Evolutionary conservation across 2,329 filamentous ascomycete genomes (phyloP).

Genomic region (Leptographium radiaticola): DNA sequence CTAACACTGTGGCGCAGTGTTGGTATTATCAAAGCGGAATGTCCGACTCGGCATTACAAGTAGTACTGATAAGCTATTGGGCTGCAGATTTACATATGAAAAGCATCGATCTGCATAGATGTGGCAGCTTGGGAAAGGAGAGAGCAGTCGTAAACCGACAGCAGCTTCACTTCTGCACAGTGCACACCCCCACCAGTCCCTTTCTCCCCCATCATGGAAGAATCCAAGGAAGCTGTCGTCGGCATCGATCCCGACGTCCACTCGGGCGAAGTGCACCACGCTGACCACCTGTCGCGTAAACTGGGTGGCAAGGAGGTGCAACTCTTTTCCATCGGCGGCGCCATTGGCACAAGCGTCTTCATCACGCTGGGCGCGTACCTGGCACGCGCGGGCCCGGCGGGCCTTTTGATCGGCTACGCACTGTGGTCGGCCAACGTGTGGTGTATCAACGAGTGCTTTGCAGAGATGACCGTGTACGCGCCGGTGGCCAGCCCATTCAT

Average conservation of each 20-base stretch:
- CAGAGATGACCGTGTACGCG: conserved; percentile 65
- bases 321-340: conserved; percentile 42
- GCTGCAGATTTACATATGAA: too few species aligned
- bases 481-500: conserved; percentile 70
- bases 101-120: too few species aligned
- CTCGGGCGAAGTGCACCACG: neutral
- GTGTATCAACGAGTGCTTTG: conserved; percentile 41
- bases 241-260: neutral
- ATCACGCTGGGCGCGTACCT: conserved; percentile 46
- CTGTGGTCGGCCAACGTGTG: conserved; percentile 44
- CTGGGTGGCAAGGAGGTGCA: conserved; percentile 2
- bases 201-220: neutral
- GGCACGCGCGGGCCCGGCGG: conserved; percentile 46
- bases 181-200: too few species aligned
- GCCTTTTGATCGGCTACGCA: conserved; percentile 44
- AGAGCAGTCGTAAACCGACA: too few species aligned
- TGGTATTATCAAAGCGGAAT: too few species aligned
- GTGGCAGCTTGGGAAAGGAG: too few species aligned
- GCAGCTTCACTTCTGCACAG: too few species aligned
- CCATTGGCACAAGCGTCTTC: conserved; percentile 44
- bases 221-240: neutral
- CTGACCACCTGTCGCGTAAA: neutral
- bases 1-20: too few species aligned
- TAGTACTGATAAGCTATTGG: too few species aligned
- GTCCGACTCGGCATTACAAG: too few species aligned